These are phyloP conservation scores for Dalechampia spathulata DNA, from an alignment of 441 rosid genomes.

Conservation along the genomic window DNA sequence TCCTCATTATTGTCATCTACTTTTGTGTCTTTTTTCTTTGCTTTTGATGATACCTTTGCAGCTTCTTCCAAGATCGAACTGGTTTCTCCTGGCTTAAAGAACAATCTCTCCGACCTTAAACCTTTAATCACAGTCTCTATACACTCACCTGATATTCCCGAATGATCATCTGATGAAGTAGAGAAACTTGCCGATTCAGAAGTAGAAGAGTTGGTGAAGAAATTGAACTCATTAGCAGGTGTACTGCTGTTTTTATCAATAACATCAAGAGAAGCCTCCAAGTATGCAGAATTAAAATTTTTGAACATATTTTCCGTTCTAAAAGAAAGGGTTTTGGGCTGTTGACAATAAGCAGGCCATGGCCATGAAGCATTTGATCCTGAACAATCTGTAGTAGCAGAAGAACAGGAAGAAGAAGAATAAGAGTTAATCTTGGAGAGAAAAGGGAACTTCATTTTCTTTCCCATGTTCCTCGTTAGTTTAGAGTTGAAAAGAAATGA, in stretches of 20 bases:
- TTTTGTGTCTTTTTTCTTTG: no score
- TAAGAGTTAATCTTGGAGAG: slow-evolving; percentile 23
- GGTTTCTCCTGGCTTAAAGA: slow-evolving; percentile 60
- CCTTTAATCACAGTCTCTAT: slow-evolving; percentile 51
- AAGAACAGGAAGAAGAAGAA: no score
- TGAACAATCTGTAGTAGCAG: neutral
- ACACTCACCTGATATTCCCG: slow-evolving; percentile 22
- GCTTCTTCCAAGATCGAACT: slow-evolving; percentile 55
- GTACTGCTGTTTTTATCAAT: neutral
- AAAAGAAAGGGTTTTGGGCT: slow-evolving; percentile 68
- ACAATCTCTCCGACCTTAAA: slow-evolving; percentile 51
- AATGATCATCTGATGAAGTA: slow-evolving; percentile 25
- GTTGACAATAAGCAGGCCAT: slow-evolving; percentile 68
- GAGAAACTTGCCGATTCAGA: slow-evolving; percentile 29
- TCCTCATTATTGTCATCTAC: no score
- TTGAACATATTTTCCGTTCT: slow-evolving; percentile 32
- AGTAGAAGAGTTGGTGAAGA: slow-evolving; percentile 54
- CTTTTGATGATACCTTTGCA: no score
- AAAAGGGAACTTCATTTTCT: slow-evolving; percentile 46
- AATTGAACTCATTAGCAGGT: slow-evolving; percentile 6
- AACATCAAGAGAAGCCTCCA: slow-evolving; percentile 15
- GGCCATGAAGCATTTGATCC: slow-evolving; percentile 38
- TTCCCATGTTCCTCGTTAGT: slow-evolving; percentile 26
- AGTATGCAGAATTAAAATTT: slow-evolving; percentile 33
- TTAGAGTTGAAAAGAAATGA: no score